Evolutionary conservation across 2,329 filamentous ascomycete species (phyloP).

Genomic region (Exophiala phaeomuriformis): DNA sequence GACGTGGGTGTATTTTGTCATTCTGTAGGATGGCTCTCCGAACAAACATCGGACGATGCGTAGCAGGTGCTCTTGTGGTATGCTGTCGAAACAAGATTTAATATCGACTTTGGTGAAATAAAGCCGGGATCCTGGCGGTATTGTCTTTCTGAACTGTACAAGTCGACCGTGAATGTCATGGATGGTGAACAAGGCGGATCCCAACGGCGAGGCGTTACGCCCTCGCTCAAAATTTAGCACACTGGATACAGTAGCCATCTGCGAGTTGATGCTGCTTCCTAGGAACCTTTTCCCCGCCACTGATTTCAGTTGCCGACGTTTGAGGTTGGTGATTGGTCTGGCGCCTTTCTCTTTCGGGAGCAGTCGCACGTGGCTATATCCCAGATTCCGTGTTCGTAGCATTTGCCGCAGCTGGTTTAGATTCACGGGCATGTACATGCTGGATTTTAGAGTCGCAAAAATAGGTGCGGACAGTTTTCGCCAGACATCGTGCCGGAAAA

Average conservation of each 20-base stretch:
- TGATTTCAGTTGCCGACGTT: conserved; percentile 52
- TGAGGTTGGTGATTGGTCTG: conserved; percentile 81
- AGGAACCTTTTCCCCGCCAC: conserved; percentile 50
- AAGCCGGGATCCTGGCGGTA: conserved; percentile 43
- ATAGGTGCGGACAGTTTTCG: conserved; percentile 65
- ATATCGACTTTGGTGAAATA: conserved; percentile 95
- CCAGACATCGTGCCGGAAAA: conserved; percentile 94
- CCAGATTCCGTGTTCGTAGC: conserved; percentile 58
- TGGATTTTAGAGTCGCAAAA: conserved; percentile 57
- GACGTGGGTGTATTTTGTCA: conserved; percentile 65
- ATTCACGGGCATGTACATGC: conserved; percentile 73
- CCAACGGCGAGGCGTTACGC: conserved; percentile 55
- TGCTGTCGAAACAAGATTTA: conserved; percentile 86
- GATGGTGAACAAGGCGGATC: conserved; percentile 72
- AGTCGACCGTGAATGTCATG: conserved; percentile 70
- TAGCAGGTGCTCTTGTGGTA: conserved; percentile 71
- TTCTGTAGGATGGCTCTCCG: conserved; percentile 57
- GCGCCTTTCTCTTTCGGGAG: conserved; percentile 72
- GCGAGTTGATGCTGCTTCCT: conserved; percentile 60
- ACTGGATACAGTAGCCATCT: conserved; percentile 66
- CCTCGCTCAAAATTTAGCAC: conserved; percentile 69
- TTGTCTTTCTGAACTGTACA: conserved; percentile 56
- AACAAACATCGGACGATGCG: conserved; percentile 53
- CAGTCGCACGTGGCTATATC: conserved; percentile 70
- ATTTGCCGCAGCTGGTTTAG: conserved; percentile 49